Base-by-base conservation (phyloP, 192 early-diverging fungal species). In the Coemansia sp. region DNA sequence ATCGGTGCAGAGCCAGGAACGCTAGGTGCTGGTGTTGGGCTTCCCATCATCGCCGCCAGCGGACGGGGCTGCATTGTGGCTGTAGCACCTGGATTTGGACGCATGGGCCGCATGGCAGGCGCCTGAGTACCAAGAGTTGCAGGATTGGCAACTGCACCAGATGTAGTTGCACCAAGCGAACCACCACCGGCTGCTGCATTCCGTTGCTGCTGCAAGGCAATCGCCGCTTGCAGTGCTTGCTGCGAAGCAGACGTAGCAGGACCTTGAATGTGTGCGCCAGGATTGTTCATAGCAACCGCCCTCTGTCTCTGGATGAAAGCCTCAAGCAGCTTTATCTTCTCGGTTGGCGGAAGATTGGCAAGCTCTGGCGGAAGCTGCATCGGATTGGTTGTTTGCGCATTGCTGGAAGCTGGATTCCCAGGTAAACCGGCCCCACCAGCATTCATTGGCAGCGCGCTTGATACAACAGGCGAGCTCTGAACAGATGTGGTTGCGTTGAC, bases 251-350 rank as follows among this genome's bases (percentile, higher is more conserved):
- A 26, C 32, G 56, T 10, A 11, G 57, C 63, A 32, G 49, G 45
- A 8, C 23, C 54, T 18, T 37, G 63, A 38, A 71, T 60, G 38
- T 57, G 61, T 16, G 61, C 37, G 21, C 52, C 62, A 42, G 62
- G 16, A 13, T 45, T 41, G 45, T 59, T 64, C 12, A 64, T 39
- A 40, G 61, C 57, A 8, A 48, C 56, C 26, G 56, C 71, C 18
- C 64, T 65, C 47, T 73, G 65, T 7, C 65, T 44, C 48, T 75
- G 73, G 48, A 59, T 13, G 6, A 72, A 43, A 42, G 70, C 42
- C 70, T 81, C 79, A 9, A 73, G 43, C 26, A 73, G 44, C 12
- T 56, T 67, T 41, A 53, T 58, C 44, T 53, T 70, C 38, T 76
- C 75, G 12, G 76, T 74, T 8, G 58, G 58, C 1, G 59, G 57